These are phyloP conservation scores for Acanthamoeba sp. DNA, from an alignment of 208 protist genomes.

Conservation along the genomic window DNA sequence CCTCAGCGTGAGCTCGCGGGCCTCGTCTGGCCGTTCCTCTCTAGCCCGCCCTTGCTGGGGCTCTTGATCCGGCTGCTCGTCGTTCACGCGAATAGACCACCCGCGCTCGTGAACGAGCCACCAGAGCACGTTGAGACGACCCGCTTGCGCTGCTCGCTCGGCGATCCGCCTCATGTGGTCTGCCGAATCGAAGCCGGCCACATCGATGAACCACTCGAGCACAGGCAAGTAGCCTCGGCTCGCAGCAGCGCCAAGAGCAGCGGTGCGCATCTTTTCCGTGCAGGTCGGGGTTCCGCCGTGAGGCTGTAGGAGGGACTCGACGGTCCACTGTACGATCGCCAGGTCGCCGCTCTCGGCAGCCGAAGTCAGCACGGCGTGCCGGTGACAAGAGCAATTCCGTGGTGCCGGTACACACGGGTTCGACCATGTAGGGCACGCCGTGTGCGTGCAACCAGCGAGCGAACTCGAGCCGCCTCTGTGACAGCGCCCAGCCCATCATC, in stretches of 20 bases:
- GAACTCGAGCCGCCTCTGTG: not conserved
- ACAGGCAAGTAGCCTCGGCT: not conserved
- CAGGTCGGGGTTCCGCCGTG: not conserved
- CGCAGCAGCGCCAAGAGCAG: not conserved
- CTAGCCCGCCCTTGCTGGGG: no score
- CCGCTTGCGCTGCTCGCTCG: not conserved
- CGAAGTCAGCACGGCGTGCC: not conserved
- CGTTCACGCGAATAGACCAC: not conserved
- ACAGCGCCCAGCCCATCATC: not conserved
- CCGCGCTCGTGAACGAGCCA: slow-evolving; percentile 16
- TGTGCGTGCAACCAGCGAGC: not conserved
- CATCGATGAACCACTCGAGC: not conserved
- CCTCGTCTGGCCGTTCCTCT: not conserved
- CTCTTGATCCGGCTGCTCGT: not conserved
- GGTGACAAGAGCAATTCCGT: not conserved
- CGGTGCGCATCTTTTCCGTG: not conserved
- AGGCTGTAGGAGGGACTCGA: not conserved
- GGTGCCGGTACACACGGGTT: not conserved
- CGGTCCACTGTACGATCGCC: not conserved
- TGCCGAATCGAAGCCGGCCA: not conserved
- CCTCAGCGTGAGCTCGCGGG: not conserved
- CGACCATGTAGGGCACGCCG: slow-evolving; percentile 12
- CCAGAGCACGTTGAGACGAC: slow-evolving; percentile 1
- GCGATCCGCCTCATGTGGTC: not conserved
- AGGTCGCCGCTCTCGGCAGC: not conserved